Conservation (phyloP, 257 asterid genomes). For the Cruciata laevipes region DNA sequence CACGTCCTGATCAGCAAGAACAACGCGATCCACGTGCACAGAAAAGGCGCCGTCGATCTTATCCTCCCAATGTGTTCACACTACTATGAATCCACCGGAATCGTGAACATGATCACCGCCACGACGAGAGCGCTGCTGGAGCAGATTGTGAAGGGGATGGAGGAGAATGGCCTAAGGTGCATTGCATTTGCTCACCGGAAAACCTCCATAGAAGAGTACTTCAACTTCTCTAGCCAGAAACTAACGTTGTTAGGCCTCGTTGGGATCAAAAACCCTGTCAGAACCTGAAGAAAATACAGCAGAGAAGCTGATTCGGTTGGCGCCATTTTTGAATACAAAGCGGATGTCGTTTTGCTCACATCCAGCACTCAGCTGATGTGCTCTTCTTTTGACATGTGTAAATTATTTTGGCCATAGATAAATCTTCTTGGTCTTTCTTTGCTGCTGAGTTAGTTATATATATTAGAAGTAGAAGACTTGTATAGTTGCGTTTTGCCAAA, state of each 20-base stretch:
- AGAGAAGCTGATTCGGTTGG: too few relatives aligned
- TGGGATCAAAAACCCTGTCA: slow-evolving; percentile 8
- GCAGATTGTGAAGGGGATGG: slow-evolving; percentile 20
- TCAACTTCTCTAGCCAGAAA: slow-evolving; percentile 10
- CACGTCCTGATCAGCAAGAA: slow-evolving; percentile 5
- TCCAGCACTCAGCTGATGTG: too few relatives aligned
- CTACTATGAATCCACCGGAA: slow-evolving; percentile 23
- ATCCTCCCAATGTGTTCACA: slow-evolving; percentile 25
- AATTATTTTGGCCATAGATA: too few relatives aligned
- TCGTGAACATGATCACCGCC: slow-evolving; percentile 3
- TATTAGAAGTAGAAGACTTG: too few relatives aligned
- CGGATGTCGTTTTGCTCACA: too few relatives aligned
- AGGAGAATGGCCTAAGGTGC: slow-evolving; percentile 21
- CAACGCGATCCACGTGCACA: slow-evolving; percentile 24
- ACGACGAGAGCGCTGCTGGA: slow-evolving; percentile 3
- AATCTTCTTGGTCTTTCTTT: too few relatives aligned
- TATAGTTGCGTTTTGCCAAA: too few relatives aligned
- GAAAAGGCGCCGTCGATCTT: slow-evolving; percentile 24
- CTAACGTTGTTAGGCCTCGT: slow-evolving; percentile 21
- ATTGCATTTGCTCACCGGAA: slow-evolving; percentile 24
- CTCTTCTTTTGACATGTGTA: too few relatives aligned
- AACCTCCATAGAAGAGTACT: slow-evolving; percentile 18
- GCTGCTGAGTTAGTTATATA: too few relatives aligned
- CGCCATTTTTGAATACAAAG: too few relatives aligned
- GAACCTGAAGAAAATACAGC: too few relatives aligned